These are phyloP conservation scores for Aureobasidium uvarum DNA, from an alignment of 2,329 filamentous ascomycete genomes.

Conservation along the genomic window DNA sequence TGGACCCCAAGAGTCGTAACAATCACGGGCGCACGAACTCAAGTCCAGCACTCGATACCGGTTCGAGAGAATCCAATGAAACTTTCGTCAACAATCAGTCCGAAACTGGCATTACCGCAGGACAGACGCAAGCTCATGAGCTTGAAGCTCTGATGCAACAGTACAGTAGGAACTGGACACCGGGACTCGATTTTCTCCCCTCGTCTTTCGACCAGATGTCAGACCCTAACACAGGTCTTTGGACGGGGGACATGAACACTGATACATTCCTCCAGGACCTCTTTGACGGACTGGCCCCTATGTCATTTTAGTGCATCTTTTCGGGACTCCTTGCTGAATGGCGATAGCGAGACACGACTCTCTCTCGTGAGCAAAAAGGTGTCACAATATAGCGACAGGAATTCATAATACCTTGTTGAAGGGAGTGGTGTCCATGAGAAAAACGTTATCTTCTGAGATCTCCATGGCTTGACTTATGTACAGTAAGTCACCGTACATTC, in stretches of 20 bases:
- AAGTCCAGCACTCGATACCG: neutral
- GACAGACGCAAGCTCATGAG: neutral
- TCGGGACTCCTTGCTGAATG: no score
- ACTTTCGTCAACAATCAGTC: neutral
- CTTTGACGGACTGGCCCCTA: constrained; percentile 9
- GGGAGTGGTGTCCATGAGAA: no score
- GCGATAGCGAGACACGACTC: no score
- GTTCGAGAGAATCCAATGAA: neutral
- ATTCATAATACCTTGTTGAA: no score
- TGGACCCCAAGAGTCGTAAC: neutral
- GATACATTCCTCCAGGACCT: constrained; percentile 5
- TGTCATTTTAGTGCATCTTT: neutral
- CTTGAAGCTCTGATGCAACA: constrained; percentile 9
- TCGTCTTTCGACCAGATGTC: neutral
- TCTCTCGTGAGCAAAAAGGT: no score
- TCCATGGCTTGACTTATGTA: no score
- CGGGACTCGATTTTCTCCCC: neutral
- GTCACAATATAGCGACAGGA: no score
- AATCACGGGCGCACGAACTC: neutral
- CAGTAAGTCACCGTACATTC: no score
- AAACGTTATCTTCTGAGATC: no score
- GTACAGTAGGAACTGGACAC: constrained; percentile 9
- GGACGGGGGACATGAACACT: constrained; percentile 14
- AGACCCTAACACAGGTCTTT: neutral
- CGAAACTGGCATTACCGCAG: no score